Conservation (phyloP, 805 yeast genomes). For the Yamadazyma endophytica region DNA sequence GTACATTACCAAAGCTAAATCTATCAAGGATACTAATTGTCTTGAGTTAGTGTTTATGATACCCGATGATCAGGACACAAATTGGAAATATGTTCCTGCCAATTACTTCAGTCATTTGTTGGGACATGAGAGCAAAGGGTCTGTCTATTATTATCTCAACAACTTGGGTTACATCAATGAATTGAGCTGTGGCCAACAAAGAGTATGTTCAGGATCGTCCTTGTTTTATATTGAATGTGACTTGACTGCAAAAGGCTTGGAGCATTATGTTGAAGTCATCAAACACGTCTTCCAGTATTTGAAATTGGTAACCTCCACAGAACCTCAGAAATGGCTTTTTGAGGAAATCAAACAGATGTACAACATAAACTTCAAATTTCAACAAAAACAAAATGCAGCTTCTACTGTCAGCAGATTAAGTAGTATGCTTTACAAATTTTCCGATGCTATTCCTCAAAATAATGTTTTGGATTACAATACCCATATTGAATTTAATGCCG, state of each 20-base stretch:
- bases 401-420: constrained; percentile 70
- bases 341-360: constrained; percentile 72
- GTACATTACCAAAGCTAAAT: constrained; percentile 61
- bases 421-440: constrained; percentile 49
- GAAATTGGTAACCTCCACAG: constrained; percentile 47
- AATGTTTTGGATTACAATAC: constrained; percentile 55
- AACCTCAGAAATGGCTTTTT: constrained; percentile 76
- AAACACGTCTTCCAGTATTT: constrained; percentile 69
- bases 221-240: constrained; percentile 69
- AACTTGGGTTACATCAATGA: constrained; percentile 73
- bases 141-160: constrained; percentile 68
- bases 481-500: constrained; percentile 55
- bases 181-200: constrained; percentile 68
- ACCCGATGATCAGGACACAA: constrained; percentile 63
- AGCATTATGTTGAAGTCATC: constrained; percentile 58
- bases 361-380: constrained; percentile 68
- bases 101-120: constrained; percentile 73
- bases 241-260: constrained; percentile 68
- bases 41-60: constrained; percentile 66
- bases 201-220: constrained; percentile 63
- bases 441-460: constrained; percentile 54
- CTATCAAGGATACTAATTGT: constrained; percentile 75
- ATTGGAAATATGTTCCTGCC: constrained; percentile 67
- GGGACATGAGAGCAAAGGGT: constrained; percentile 93
- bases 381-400: constrained; percentile 71